Conservation (phyloP, 2,329 filamentous ascomycete species). For the Lachnellula subtilissima region DNA sequence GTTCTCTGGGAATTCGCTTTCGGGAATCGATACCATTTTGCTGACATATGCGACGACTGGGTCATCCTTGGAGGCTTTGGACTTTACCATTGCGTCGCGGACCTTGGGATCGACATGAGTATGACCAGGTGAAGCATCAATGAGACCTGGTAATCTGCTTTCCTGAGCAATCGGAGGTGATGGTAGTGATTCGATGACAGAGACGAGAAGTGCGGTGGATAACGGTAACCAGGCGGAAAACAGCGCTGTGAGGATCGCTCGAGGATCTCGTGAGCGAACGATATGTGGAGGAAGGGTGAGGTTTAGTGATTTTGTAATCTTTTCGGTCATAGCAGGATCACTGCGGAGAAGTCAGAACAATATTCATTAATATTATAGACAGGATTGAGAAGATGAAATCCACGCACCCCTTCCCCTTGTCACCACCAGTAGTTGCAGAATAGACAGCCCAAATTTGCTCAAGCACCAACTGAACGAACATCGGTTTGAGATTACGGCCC, state of each 20-base stretch:
- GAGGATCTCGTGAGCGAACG: conserved; percentile 75
- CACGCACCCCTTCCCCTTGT: conserved; percentile 72
- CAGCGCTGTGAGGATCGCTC: conserved; percentile 76
- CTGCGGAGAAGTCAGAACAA: conserved; percentile 39
- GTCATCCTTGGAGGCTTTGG: conserved; percentile 63
- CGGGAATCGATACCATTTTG: conserved; percentile 95
- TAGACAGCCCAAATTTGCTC: conserved; percentile 97
- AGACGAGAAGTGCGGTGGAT: conserved; percentile 87
- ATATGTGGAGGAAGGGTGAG: conserved; percentile 82
- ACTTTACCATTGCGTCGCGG: conserved; percentile 76
- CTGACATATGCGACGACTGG: conserved; percentile 93
- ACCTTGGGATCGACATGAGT: conserved; percentile 64
- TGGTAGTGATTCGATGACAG: conserved; percentile 87
- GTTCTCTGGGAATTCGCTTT: conserved; percentile 86
- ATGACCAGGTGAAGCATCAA: conserved; percentile 74
- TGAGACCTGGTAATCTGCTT: conserved; percentile 70
- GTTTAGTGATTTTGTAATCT: conserved; percentile 87
- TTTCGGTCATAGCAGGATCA: conserved; percentile 77
- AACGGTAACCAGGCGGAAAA: conserved; percentile 89
- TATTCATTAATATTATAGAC: conserved; percentile 21
- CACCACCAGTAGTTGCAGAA: conserved; percentile 78
- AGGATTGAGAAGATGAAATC: conserved; percentile 33
- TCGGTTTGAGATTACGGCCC: conserved; percentile 83
- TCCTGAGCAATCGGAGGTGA: conserved; percentile 78
- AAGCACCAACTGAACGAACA: conserved; percentile 95